Conservation (phyloP, 208 protist genomes). For the Leishmania lainsoni region DNA sequence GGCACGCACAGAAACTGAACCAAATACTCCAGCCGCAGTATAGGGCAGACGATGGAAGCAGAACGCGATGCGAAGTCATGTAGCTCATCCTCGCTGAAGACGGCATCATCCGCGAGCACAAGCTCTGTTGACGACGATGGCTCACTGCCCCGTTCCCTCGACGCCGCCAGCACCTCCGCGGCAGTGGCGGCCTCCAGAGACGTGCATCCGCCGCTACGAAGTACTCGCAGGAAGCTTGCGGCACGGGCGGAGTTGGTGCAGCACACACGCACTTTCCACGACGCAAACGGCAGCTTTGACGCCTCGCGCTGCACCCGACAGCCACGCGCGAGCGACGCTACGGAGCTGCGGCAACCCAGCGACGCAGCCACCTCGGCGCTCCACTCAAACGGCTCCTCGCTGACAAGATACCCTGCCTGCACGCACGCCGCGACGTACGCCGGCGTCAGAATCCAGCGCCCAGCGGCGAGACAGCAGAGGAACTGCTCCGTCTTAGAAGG, state of each 20-base stretch:
- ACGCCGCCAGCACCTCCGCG: constrained; percentile 28
- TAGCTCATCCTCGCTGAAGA: constrained; percentile 50
- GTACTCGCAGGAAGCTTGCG: constrained; percentile 55
- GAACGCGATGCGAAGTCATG: constrained; percentile 29
- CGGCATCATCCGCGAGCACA: constrained; percentile 59
- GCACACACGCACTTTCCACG: constrained; percentile 55
- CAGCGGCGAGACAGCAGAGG: constrained; percentile 57
- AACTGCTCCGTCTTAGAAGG: constrained; percentile 66
- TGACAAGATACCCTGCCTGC: constrained; percentile 37
- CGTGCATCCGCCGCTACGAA: constrained; percentile 54
- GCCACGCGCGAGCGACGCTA: constrained; percentile 41
- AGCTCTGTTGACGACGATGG: constrained; percentile 2
- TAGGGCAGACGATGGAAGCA: constrained; percentile 11
- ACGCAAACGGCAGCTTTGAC: constrained; percentile 37
- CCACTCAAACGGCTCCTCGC: constrained; percentile 62
- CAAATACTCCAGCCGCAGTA: constrained; percentile 69
- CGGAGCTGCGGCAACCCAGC: constrained; percentile 27
- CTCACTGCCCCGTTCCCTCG: background rate
- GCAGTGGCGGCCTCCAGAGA: constrained; percentile 18
- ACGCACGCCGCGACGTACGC: constrained; percentile 49
- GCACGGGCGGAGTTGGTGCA: constrained; percentile 36
- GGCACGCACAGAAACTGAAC: constrained; percentile 59
- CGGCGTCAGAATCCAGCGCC: constrained; percentile 70
- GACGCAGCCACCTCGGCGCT: constrained; percentile 29
- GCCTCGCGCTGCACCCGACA: constrained; percentile 48